A percentile compares a stretch with the other conserved stretches of the same genome.
Conservation (phyloP, 2,329 filamentous ascomycete species). For the Basipetospora chlamydospora region DNA sequence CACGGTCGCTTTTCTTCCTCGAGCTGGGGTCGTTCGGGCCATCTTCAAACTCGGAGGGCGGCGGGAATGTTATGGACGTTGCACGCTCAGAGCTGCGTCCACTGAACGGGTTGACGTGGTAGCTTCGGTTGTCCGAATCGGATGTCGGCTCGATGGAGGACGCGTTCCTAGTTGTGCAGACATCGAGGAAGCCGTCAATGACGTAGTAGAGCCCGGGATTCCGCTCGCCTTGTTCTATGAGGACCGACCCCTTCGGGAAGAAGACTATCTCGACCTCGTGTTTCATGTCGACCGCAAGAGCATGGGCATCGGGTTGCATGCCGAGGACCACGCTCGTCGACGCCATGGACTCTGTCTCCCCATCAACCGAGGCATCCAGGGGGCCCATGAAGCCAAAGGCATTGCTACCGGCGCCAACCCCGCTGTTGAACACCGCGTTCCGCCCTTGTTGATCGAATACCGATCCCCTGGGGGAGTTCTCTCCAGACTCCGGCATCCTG, state of each 20-base stretch:
- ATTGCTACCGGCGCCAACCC: conserved; percentile 31
- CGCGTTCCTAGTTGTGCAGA: conserved; percentile 50
- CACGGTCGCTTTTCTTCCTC: conserved; percentile 30
- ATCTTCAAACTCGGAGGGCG: background rate
- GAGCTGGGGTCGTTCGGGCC: conserved; percentile 12
- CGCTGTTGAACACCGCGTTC: conserved; percentile 51
- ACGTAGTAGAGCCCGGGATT: conserved; percentile 96
- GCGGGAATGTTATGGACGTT: background rate
- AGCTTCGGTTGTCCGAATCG: background rate
- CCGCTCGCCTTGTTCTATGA: conserved; percentile 94
- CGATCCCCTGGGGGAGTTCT: conserved; percentile 70
- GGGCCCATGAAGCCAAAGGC: conserved; percentile 86
- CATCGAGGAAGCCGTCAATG: conserved; percentile 90
- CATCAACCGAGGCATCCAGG: conserved; percentile 62
- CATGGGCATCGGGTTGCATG: conserved; percentile 48
- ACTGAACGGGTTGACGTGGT: background rate
- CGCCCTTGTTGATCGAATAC: conserved; percentile 72
- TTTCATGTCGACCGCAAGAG: conserved; percentile 63
- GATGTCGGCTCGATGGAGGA: conserved; percentile 8
- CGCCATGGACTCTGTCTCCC: conserved; percentile 73
- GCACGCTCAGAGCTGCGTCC: conserved; percentile 3
- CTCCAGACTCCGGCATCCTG: conserved; percentile 58
- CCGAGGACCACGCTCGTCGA: conserved; percentile 50
- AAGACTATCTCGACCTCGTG: conserved; percentile 95
- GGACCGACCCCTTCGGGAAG: conserved; percentile 84